A percentile compares a stretch with the other conserved stretches of the same genome.
phyloP scores from a whole-genome alignment of 148 eudicot species.

The Chenopodium berlandieri region DNA sequence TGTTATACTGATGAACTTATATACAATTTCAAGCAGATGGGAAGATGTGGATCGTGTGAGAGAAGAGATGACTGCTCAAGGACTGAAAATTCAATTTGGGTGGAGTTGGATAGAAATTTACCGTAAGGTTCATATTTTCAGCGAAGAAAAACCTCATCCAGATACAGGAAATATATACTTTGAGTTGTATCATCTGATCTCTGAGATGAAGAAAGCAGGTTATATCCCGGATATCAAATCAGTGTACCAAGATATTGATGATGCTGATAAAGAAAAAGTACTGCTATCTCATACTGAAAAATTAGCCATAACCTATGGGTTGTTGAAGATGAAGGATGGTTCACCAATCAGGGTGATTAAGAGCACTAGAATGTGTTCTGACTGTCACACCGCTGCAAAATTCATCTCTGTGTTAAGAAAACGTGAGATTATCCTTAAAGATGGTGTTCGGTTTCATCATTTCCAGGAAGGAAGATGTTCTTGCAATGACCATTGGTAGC shows the following conservation, averaged over 20 bases:
- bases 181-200: slow-evolving; percentile 49
- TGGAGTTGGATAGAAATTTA: slow-evolving; percentile 63
- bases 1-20: slow-evolving; percentile 52
- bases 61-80: slow-evolving; percentile 37
- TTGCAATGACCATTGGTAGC: slow-evolving; percentile 64
- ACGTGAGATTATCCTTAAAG: slow-evolving; percentile 53
- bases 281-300: slow-evolving; percentile 60
- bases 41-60: slow-evolving; percentile 39
- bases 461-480: slow-evolving; percentile 62
- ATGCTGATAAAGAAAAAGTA: slow-evolving; percentile 49
- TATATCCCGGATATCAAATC: slow-evolving; percentile 46
- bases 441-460: slow-evolving; percentile 63
- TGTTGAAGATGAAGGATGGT: slow-evolving; percentile 39
- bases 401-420: slow-evolving; percentile 42
- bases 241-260: slow-evolving; percentile 42
- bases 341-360: slow-evolving; percentile 57
- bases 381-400: slow-evolving; percentile 56
- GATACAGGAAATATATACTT: slow-evolving; percentile 54
- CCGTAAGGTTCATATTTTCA: slow-evolving; percentile 42
- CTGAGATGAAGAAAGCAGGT: slow-evolving; percentile 47
- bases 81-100: slow-evolving; percentile 34
- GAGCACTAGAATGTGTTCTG: slow-evolving; percentile 57
- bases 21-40: slow-evolving; percentile 41
- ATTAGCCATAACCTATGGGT: slow-evolving; percentile 61
- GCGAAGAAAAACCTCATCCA: slow-evolving; percentile 46